Conservation (phyloP, 2,329 filamentous ascomycete genomes). For the Akanthomyces muscarius region DNA sequence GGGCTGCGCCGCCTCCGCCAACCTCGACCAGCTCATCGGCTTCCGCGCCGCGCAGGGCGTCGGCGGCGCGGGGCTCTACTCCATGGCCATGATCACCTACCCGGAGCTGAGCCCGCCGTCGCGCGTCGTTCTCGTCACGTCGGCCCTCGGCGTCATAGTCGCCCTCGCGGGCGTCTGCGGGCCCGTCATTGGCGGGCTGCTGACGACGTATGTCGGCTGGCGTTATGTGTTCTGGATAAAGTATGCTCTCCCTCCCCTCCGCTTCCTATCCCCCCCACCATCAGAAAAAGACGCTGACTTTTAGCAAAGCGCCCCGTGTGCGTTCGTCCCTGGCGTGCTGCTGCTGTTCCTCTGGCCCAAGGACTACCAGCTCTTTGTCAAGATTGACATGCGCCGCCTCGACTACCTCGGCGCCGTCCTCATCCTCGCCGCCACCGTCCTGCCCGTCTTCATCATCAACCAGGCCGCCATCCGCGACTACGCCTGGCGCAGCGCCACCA, state of each 20-base stretch:
- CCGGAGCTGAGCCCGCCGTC: slow-evolving; percentile 22
- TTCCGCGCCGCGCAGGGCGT: slow-evolving; percentile 23
- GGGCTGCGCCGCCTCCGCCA: slow-evolving; percentile 20
- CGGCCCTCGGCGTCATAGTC: slow-evolving; percentile 21
- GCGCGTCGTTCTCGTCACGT: slow-evolving; percentile 18
- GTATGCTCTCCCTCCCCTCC: slow-evolving; percentile 17
- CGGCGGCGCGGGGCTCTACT: slow-evolving; percentile 24
- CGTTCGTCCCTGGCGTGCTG: slow-evolving; percentile 11
- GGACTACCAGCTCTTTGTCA: slow-evolving; percentile 17
- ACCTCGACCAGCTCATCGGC: slow-evolving; percentile 22
- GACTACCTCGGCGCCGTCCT: slow-evolving; percentile 19
- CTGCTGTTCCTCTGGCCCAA: slow-evolving; percentile 17
- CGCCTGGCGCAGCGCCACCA: slow-evolving; percentile 21
- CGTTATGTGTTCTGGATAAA: slow-evolving; percentile 23
- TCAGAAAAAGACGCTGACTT: not conserved
- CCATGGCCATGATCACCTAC: slow-evolving; percentile 22
- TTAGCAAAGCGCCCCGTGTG: slow-evolving; percentile 8
- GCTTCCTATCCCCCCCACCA: slow-evolving; percentile 4
- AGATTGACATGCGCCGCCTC: slow-evolving; percentile 5
- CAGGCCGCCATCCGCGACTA: slow-evolving; percentile 22
- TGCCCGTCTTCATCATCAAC: slow-evolving; percentile 25
- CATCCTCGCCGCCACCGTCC: slow-evolving; percentile 20
- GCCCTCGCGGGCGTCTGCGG: slow-evolving; percentile 23
- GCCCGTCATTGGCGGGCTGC: slow-evolving; percentile 22
- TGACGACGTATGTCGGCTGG: slow-evolving; percentile 20